Conservation (phyloP, 106 monocot species). For the Triglochin maritima region DNA sequence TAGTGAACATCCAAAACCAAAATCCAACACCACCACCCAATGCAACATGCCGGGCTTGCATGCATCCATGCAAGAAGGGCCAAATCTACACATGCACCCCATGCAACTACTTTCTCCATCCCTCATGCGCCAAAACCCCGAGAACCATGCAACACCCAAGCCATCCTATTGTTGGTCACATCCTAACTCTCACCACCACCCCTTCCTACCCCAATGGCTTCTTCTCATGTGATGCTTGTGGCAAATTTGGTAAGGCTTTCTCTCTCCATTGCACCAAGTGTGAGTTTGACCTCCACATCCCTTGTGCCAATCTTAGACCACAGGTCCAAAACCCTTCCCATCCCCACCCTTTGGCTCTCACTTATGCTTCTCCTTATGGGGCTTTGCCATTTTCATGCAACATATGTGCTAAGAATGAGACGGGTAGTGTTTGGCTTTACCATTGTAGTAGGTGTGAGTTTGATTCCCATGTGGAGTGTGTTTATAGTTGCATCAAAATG, state of each 20-base stretch:
- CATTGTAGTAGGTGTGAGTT: not conserved
- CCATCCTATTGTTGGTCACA: too few species aligned
- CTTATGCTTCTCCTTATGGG: not conserved
- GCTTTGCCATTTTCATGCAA: not conserved
- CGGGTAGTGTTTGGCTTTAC: not conserved
- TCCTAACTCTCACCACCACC: too few species aligned
- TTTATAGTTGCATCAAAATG: not conserved
- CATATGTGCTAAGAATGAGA: not conserved
- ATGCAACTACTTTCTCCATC: too few species aligned
- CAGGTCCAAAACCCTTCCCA: not conserved
- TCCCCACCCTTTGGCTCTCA: not conserved
- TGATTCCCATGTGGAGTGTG: conserved; percentile 6
- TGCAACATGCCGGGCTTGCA: not conserved
- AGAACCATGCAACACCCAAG: too few species aligned
- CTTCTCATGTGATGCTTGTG: conserved; percentile 9
- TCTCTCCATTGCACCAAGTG: conserved; percentile 3
- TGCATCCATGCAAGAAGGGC: too few species aligned
- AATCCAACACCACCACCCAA: not conserved
- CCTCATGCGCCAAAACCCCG: too few species aligned
- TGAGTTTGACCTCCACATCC: conserved; percentile 9
- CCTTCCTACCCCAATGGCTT: too few species aligned
- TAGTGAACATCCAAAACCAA: not conserved
- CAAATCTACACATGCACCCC: too few species aligned
- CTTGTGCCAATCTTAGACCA: not conserved
- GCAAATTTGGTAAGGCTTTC: not conserved